Base-by-base conservation (phyloP, 2,329 filamentous ascomycete genomes). In the Alternaria ventricosa region DNA sequence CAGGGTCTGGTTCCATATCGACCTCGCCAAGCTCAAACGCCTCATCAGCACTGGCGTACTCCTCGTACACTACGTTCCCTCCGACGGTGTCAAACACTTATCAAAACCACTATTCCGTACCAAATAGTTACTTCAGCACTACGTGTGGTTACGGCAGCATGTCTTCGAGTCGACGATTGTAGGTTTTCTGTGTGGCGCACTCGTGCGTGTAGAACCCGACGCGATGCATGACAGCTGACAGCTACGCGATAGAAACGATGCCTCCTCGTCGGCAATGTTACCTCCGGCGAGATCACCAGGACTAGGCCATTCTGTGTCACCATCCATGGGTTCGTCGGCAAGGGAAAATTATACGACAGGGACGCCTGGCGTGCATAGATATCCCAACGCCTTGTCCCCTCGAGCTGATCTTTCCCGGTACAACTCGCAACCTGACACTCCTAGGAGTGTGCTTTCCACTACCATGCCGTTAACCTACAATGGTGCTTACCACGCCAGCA, bases 1-100 rank as follows among this genome's bases (percentile, higher is more conserved):
- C 86, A 64, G 85, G 84, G 60, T 85, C 83, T 60, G 86, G 85
- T 73, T 87, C 84, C 68, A 83, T 82, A 71, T 85, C 84, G 67
- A 83, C 83, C 70, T 85, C 83, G 71, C 83, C 84, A 63, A 83
- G 82, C 69, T 86, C 85, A 67, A 83, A 82, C 72, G 79, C 82
- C 62, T 85, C 84, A 28, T 83, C 83, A 51, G 80, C 74, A 27
- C 61, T 83, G 68, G 78, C 82, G 67, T 85, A 79, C 71, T 75
- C 81, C 20, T 75, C 81, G 15, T 85, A 80, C 71, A 73, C 81
- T 44, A 74, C 66, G 64, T 82, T 77, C 61, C 63, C 72, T 22
- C 64, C 70, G 54, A 75, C 79, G 33, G 62, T 70, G 59, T 65
- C 68, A 54, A 73, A 77, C 45, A 79, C 76, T 55, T 82, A 80